Conservation (phyloP, 202 grass and related monocot genomes). For the Schoenoplectus tabernaemontani region DNA sequence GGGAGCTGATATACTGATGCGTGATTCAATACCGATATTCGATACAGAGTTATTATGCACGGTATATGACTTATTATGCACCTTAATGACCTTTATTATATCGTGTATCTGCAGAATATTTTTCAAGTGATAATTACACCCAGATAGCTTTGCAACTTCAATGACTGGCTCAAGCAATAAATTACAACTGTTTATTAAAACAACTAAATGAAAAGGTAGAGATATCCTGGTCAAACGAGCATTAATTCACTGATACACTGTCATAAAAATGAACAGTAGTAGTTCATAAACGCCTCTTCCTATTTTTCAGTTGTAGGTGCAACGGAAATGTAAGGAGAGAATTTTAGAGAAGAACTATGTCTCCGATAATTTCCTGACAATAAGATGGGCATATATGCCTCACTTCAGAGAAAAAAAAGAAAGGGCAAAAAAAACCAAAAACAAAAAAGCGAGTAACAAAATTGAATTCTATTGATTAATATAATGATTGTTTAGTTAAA, state of each 20-base stretch:
- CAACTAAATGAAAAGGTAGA: background rate
- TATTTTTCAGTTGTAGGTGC: background rate
- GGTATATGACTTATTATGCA: background rate
- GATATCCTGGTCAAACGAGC: background rate
- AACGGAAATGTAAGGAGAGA: background rate
- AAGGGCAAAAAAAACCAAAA: background rate
- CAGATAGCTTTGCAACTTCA: background rate
- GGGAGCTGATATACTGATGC: too few species aligned
- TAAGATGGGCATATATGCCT: background rate
- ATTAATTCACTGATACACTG: background rate
- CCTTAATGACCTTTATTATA: too few species aligned
- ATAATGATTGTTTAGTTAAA: slow-evolving; percentile 2
- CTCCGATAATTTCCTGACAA: background rate
- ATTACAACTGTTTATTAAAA: background rate
- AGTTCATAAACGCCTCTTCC: background rate
- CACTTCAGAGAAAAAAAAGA: background rate
- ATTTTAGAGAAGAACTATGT: background rate
- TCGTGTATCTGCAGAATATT: too few species aligned
- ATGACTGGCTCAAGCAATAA: background rate
- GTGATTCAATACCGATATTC: too few species aligned
- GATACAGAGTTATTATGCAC: background rate
- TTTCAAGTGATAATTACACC: background rate
- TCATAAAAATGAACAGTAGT: background rate
- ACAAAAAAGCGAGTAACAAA: background rate
- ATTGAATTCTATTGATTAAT: background rate